Conservation (phyloP, 495 filamentous ascomycete species). For the Aspergillus carlsbadensis region DNA sequence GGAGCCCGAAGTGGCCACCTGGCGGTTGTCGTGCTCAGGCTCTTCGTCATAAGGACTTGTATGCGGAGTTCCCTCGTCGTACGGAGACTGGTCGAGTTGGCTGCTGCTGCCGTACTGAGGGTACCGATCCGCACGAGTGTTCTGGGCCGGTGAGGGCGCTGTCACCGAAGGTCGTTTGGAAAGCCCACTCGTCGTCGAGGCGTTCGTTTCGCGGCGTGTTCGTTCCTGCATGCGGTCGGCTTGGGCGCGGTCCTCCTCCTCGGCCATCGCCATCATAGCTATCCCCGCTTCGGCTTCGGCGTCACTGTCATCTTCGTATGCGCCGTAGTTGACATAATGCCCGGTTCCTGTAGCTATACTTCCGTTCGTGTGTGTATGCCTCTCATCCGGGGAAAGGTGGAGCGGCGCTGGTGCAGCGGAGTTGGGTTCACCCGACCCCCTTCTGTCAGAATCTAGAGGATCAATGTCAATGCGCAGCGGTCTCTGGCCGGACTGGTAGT, state of each 20-base stretch:
- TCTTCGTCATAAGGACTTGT: conserved; percentile 11
- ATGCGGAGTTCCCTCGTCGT: conserved; percentile 56
- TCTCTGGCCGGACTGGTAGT: conserved; percentile 21
- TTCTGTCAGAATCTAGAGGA: conserved; percentile 12
- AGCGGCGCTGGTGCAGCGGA: background rate
- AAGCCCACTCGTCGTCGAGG: conserved; percentile 36
- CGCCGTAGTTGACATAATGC: conserved; percentile 50
- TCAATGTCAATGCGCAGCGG: conserved; percentile 16
- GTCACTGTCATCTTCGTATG: conserved; percentile 76
- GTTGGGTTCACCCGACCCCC: background rate
- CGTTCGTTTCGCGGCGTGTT: conserved; percentile 52
- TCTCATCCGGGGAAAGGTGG: conserved; percentile 38
- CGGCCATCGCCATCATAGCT: conserved; percentile 78
- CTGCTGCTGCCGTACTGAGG: conserved; percentile 68
- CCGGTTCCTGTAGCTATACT: conserved; percentile 44
- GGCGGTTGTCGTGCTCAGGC: conserved; percentile 16
- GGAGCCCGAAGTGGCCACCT: conserved; percentile 26
- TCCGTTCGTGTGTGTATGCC: conserved; percentile 52
- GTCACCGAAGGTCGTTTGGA: conserved; percentile 24
- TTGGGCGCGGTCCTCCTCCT: conserved; percentile 69
- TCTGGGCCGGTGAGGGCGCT: conserved; percentile 39
- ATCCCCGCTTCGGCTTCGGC: conserved; percentile 86
- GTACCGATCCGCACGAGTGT: conserved; percentile 71
- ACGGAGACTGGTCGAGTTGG: conserved; percentile 69
- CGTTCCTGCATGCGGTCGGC: conserved; percentile 47